Base-by-base conservation (phyloP, 345 rosid species). In the Hypericum perforatum region DNA sequence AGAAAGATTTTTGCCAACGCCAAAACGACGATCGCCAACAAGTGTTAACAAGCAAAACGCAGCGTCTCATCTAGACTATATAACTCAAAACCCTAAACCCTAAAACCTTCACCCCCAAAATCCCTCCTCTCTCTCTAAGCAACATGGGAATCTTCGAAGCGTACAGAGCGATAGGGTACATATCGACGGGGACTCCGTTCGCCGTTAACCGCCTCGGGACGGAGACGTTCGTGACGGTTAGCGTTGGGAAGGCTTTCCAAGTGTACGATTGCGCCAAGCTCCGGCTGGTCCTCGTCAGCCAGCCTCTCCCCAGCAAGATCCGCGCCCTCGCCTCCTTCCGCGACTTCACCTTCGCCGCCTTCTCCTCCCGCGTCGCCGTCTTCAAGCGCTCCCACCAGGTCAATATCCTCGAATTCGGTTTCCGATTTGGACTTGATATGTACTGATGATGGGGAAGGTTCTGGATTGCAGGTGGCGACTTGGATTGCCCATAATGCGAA, bases 121-220 rank as follows among this genome's bases (percentile, higher is more conserved):
- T 22, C 32, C 32, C 4, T 4, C 32, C n/a, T 22, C 5, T 22
- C 37, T 32, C 3, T 11, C 16, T 7, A n/a, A n/a, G 22, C 8
- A 16, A 62, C 22, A 91, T 91, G 96, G 98, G 97, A 36, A 85
- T 92, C 7, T 92, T 92, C 61, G 98, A 85, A 61, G 94, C 98
- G 0, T 88, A 67, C 55, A 80, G 94, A 76, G 97, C 91, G 6
- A 74, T 92, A 7, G 98, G 98, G 4, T 92, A 78, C 82, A 83
- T 92, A 58, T 80, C 97, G 11, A 74, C 77, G 60, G 76, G 66
- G 3, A 89, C 85, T 43, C 96, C 97, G 0, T 85, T 88, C 74
- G 83, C 90, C 52, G 86, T 88, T 45, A 94, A 92, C 63, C 82
- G 94, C 0, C 59, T 88, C 36, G 95, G 98, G 67, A 83, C 89